A percentile compares a stretch with the other conserved stretches of the same genome.
Evolutionary conservation across 2,329 filamentous ascomycete genomes (phyloP).

Genomic region (Plectosphaerella sp.): DNA sequence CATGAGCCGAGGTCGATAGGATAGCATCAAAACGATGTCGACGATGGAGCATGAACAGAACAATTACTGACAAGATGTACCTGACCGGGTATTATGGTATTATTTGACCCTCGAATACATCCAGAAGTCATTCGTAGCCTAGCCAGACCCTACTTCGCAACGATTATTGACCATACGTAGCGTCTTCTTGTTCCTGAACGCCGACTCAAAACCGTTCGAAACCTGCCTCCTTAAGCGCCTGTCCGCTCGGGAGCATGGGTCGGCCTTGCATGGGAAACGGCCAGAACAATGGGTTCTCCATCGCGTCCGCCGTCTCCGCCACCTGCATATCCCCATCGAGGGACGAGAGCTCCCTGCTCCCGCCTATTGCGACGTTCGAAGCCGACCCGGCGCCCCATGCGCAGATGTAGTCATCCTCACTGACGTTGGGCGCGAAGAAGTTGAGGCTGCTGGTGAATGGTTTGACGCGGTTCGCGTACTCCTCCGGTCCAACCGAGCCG

Average conservation of each 20-base stretch:
- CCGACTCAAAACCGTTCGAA: constrained; percentile 35
- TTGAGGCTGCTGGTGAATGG: constrained; percentile 50
- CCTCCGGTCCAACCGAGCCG: constrained; percentile 17
- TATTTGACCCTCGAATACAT: no score
- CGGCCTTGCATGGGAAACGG: constrained; percentile 57
- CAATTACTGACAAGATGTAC: no score
- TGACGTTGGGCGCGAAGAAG: constrained; percentile 50
- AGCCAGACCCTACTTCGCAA: no score
- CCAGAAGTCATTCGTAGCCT: no score
- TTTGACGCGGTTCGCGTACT: constrained; percentile 36
- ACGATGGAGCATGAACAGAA: no score
- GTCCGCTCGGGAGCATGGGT: constrained; percentile 45
- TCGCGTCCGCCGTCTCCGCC: constrained; percentile 24
- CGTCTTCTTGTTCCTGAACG: not conserved
- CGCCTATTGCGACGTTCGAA: not conserved
- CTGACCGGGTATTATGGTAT: no score
- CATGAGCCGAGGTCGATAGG: no score
- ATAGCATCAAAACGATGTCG: no score
- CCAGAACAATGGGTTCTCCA: constrained; percentile 56
- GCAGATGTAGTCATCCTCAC: constrained; percentile 42
- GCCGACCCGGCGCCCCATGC: constrained; percentile 33
- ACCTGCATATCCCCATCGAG: constrained; percentile 3
- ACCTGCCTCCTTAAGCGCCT: constrained; percentile 45
- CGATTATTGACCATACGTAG: not conserved
- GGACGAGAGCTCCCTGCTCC: not conserved